These are phyloP conservation scores for Mytilinidion resinicola DNA, from an alignment of 495 filamentous ascomycete species.

Conservation along the genomic window DNA sequence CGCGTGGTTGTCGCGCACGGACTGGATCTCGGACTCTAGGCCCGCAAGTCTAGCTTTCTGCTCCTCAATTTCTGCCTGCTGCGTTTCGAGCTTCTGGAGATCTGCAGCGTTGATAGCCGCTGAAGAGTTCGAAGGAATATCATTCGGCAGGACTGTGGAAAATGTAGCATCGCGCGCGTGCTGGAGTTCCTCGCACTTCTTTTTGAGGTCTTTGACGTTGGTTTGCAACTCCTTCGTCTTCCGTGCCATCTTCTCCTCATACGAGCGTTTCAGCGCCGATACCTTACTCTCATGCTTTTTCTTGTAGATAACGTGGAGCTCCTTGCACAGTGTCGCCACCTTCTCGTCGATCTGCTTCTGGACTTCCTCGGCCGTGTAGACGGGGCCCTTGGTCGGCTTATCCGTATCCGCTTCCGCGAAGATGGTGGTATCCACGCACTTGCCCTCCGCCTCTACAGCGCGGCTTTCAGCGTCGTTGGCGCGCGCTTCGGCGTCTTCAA, in stretches of 20 bases:
- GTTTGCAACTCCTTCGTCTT: conserved; percentile 67
- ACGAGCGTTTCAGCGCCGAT: conserved; percentile 87
- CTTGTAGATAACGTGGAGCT: conserved; percentile 91
- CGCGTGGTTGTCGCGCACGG: conserved; percentile 58
- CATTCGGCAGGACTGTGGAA: conserved; percentile 49
- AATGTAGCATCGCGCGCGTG: conserved; percentile 58
- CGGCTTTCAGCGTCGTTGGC: conserved; percentile 41
- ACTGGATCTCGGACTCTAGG: conserved; percentile 59
- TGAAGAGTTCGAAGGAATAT: conserved; percentile 21
- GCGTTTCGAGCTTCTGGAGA: conserved; percentile 40
- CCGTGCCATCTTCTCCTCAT: conserved; percentile 84
- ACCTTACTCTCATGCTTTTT: conserved; percentile 95
- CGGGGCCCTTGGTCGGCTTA: conserved; percentile 1
- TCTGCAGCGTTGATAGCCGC: conserved; percentile 47
- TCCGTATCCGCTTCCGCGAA: conserved; percentile 11
- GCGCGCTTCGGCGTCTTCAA: conserved; percentile 52
- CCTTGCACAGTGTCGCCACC: conserved; percentile 82
- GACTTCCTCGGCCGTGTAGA: conserved; percentile 26
- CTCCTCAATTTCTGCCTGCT: conserved; percentile 50
- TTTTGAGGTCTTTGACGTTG: conserved; percentile 57
- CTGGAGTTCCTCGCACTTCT: conserved; percentile 68
- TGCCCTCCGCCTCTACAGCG: conserved; percentile 35
- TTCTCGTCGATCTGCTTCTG: conserved; percentile 65
- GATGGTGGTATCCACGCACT: conserved; percentile 23
- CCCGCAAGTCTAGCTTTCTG: conserved; percentile 57